Percentiles rank a stretch among this genome's conserved stretches.
phyloP scores from a whole-genome alignment of 257 asterid species.

The Solanum tarapatanum region DNA sequence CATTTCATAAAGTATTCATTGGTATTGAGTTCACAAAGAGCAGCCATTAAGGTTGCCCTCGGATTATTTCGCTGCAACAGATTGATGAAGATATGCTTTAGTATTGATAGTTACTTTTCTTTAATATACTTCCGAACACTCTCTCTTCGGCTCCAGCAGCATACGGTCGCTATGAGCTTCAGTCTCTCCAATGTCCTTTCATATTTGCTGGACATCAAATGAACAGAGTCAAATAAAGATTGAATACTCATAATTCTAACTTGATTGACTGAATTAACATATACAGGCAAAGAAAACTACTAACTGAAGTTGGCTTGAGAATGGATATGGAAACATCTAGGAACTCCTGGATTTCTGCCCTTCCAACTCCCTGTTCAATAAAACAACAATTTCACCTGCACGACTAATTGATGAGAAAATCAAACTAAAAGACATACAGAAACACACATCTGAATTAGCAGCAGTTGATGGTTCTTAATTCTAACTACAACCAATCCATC shows the following conservation, averaged over 20 bases:
- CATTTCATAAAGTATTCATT: background rate
- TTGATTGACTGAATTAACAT: background rate
- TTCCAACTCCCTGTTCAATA: background rate
- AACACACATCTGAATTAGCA: background rate
- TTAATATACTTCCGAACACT: background rate
- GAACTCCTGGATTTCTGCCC: background rate
- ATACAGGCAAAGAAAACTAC: background rate
- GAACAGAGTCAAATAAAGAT: background rate
- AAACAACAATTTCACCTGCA: background rate
- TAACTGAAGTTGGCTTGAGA: background rate
- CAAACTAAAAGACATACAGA: background rate
- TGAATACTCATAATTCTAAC: background rate
- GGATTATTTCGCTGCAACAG: background rate
- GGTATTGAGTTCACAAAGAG: background rate
- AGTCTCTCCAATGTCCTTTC: conserved; percentile 2
- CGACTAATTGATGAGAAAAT: background rate
- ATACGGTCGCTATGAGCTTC: background rate
- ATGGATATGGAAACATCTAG: background rate
- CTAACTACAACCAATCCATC: background rate
- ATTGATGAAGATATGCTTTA: background rate
- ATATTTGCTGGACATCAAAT: background rate
- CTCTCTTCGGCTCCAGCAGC: background rate
- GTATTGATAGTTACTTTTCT: background rate
- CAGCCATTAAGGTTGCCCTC: background rate
- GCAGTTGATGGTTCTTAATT: background rate